These are phyloP conservation scores for Anisodus tanguticus DNA, from an alignment of 257 asterid species.

Conservation along the genomic window DNA sequence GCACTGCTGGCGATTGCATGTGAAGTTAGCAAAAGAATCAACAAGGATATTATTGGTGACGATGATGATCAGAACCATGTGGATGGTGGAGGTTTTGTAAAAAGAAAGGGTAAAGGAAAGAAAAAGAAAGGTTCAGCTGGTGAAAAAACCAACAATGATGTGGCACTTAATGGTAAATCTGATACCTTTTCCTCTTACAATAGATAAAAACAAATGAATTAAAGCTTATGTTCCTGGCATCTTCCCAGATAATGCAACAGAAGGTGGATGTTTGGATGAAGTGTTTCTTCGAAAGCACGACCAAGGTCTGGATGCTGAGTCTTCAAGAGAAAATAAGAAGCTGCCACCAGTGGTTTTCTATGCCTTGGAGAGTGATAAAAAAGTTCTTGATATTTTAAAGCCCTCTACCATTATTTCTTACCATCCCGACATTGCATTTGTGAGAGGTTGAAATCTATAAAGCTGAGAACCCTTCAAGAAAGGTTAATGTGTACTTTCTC, in stretches of 20 bases:
- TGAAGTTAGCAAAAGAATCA: slow-evolving; percentile 59
- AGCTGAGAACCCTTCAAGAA: slow-evolving; percentile 81
- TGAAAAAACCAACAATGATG: slow-evolving; percentile 48
- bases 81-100: slow-evolving; percentile 47
- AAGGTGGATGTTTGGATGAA: slow-evolving; percentile 41
- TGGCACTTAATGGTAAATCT: slow-evolving; percentile 49
- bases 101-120: slow-evolving; percentile 48
- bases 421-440: slow-evolving; percentile 89
- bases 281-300: slow-evolving; percentile 60
- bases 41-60: slow-evolving; percentile 47
- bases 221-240: slow-evolving; percentile 38
- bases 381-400: slow-evolving; percentile 75
- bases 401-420: slow-evolving; percentile 86
- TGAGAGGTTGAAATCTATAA: slow-evolving; percentile 89
- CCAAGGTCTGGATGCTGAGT: slow-evolving; percentile 46
- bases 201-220: slow-evolving; percentile 31
- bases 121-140: slow-evolving; percentile 51
- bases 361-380: slow-evolving; percentile 83
- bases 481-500: slow-evolving; percentile 80
- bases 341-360: slow-evolving; percentile 75
- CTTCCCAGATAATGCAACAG: slow-evolving; percentile 42
- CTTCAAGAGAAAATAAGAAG: slow-evolving; percentile 36
- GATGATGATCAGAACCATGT: slow-evolving; percentile 39
- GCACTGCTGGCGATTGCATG: slow-evolving; percentile 84
- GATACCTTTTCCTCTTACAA: slow-evolving; percentile 43